These are phyloP conservation scores for Penicillium bovifimosum DNA, from an alignment of 495 filamentous ascomycete genomes.

Conservation along the genomic window DNA sequence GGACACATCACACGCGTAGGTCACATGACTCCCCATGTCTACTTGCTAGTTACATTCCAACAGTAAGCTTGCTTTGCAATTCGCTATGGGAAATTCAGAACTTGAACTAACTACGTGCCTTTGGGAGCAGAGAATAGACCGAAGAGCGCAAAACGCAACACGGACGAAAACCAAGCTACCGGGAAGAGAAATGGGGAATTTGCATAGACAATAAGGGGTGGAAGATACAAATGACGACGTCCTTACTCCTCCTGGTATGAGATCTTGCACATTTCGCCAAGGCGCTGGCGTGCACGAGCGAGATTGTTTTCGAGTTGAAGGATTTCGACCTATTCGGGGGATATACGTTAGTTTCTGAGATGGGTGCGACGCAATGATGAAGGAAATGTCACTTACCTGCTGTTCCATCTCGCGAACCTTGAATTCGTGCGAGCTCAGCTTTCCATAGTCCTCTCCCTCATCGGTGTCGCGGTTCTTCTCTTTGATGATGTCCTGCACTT, in stretches of 20 bases:
- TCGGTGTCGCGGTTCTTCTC: constrained; percentile 71
- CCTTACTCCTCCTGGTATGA: constrained; percentile 80
- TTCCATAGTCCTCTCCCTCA: constrained; percentile 77
- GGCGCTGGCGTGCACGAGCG: constrained; percentile 67
- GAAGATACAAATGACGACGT: constrained; percentile 11
- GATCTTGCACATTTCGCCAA: constrained; percentile 99
- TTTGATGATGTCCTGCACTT: constrained; percentile 91
- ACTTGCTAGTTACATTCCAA: too few relatives aligned
- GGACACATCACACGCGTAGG: too few relatives aligned
- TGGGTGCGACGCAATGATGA: constrained; percentile 7
- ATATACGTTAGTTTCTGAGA: constrained; percentile 14
- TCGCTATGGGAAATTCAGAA: constrained; percentile 6
- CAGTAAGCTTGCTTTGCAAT: constrained; percentile 6
- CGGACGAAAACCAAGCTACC: background rate
- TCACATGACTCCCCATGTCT: too few relatives aligned
- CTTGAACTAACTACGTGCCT: constrained; percentile 5
- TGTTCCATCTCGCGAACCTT: constrained; percentile 99
- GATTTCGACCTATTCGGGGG: constrained; percentile 78
- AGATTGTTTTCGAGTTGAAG: constrained; percentile 89
- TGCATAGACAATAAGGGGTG: constrained; percentile 3
- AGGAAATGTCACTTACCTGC: constrained; percentile 61
- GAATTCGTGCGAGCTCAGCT: constrained; percentile 88
- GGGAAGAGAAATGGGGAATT: constrained; percentile 2
- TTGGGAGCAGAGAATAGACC: background rate
- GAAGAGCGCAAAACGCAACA: background rate